Conservation (phyloP, 2,329 filamentous ascomycete species). For the Fusarium heterosporum region DNA sequence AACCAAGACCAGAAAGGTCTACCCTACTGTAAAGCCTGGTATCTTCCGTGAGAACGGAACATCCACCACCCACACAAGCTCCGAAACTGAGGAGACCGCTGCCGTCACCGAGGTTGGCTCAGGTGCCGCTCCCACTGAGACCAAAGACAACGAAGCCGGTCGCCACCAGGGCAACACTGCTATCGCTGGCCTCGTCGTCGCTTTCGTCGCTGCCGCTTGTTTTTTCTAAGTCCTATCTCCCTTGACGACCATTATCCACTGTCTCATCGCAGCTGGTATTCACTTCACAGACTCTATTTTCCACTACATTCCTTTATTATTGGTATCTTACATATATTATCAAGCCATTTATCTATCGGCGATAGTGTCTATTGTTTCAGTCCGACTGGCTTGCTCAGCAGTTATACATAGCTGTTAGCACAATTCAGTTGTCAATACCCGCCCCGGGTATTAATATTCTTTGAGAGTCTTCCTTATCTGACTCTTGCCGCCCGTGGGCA, state of each 20-base stretch:
- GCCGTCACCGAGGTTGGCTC: constrained; percentile 44
- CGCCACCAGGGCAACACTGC: constrained; percentile 63
- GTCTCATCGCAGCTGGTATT: constrained; percentile 42
- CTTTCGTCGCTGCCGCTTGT: constrained; percentile 65
- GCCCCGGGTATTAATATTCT: constrained; percentile 35
- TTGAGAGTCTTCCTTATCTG: constrained; percentile 15
- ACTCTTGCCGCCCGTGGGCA: constrained; percentile 39
- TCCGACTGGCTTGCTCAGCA: constrained; percentile 3
- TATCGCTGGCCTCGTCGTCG: constrained; percentile 66
- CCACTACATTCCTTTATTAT: constrained; percentile 39
- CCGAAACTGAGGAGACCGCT: constrained; percentile 32
- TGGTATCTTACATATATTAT: constrained; percentile 46
- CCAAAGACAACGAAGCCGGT: constrained; percentile 60
- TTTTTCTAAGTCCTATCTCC: constrained; percentile 54
- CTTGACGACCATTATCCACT: constrained; percentile 20
- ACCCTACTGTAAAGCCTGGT: constrained; percentile 52
- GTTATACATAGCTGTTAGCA: constrained; percentile 8
- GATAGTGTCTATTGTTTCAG: constrained; percentile 52
- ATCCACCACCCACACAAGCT: constrained; percentile 39
- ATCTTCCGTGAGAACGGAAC: constrained; percentile 67
- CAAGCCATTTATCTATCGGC: constrained; percentile 48
- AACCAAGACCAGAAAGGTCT: constrained; percentile 35
- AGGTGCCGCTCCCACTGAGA: constrained; percentile 50
- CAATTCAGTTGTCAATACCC: constrained; percentile 31
- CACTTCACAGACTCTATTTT: constrained; percentile 40